phyloP scores from a whole-genome alignment of 202 grass and related monocot species.

The Bolboschoenoplectus hybrid region DNA sequence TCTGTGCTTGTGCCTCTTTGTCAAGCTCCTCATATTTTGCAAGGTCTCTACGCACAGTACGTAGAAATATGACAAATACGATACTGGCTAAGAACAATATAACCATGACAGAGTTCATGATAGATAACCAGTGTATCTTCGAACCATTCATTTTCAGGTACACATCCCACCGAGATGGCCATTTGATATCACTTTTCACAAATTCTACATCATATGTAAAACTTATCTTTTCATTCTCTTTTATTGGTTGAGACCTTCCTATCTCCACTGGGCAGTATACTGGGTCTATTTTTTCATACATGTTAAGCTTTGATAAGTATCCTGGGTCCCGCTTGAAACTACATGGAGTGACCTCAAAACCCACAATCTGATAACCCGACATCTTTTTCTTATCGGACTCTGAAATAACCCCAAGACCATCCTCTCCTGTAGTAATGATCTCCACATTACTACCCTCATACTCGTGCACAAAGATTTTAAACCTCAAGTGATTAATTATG shows the following conservation, averaged over 20 bases:
- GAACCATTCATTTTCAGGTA: conserved; percentile 96
- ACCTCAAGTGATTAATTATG: conserved; percentile 85
- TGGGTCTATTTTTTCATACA: conserved; percentile 72
- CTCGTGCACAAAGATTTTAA: conserved; percentile 83
- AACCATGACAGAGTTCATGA: conserved; percentile 95
- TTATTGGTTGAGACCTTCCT: conserved; percentile 69
- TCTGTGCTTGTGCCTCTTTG: conserved; percentile 87
- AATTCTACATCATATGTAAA: conserved; percentile 88
- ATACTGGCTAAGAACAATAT: conserved; percentile 91
- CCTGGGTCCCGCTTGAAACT: conserved; percentile 63
- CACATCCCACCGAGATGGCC: conserved; percentile 93
- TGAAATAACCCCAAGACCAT: conserved; percentile 63
- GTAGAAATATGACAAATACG: conserved; percentile 93
- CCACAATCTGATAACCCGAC: conserved; percentile 90
- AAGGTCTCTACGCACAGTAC: conserved; percentile 89
- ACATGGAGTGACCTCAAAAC: conserved; percentile 89
- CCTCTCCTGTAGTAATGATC: conserved; percentile 74
- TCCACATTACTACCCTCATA: conserved; percentile 58
- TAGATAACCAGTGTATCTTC: conserved; percentile 94
- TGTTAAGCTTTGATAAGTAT: conserved; percentile 67
- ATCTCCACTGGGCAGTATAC: conserved; percentile 64
- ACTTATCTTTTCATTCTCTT: conserved; percentile 66
- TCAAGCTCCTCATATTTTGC: conserved; percentile 85
- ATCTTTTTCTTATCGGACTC: conserved; percentile 67
- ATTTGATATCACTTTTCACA: conserved; percentile 85